Percentiles rank a stretch among this genome's conserved stretches.
These are phyloP conservation scores for Phytophthora multivora DNA, from an alignment of 352 stramenopile genomes.

Conservation along the genomic window DNA sequence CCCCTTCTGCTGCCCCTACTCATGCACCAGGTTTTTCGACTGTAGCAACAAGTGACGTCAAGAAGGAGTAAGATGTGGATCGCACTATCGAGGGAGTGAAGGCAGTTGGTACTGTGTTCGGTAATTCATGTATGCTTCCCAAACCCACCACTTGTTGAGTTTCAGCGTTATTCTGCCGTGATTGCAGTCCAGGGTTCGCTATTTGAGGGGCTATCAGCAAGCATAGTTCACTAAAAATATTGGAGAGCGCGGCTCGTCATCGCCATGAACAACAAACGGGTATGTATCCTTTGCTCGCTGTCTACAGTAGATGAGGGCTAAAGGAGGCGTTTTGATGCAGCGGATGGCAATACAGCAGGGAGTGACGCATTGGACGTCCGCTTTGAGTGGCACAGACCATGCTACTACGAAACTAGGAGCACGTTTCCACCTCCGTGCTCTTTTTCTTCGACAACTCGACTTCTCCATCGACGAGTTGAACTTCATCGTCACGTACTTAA, in stretches of 20 bases:
- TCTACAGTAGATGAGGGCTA: neutral
- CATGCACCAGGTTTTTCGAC: slow-evolving; percentile 4
- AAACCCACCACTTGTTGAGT: slow-evolving; percentile 3
- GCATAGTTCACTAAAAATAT: no score
- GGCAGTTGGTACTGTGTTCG: slow-evolving; percentile 29
- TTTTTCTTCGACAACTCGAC: slow-evolving; percentile 46
- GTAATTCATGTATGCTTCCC: slow-evolving; percentile 39
- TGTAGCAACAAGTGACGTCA: slow-evolving; percentile 19
- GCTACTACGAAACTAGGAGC: slow-evolving; percentile 49
- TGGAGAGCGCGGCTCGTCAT: no score
- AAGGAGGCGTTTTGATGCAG: slow-evolving; percentile 7
- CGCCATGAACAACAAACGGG: slow-evolving; percentile 32
- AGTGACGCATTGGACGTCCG: slow-evolving; percentile 32
- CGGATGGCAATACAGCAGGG: slow-evolving; percentile 32
- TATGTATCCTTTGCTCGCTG: slow-evolving; percentile 3
- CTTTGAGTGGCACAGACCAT: slow-evolving; percentile 26
- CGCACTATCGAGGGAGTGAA: slow-evolving; percentile 20
- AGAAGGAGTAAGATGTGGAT: slow-evolving; percentile 24
- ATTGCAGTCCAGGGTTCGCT: neutral
- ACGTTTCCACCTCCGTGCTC: slow-evolving; percentile 46
- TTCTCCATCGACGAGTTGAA: slow-evolving; percentile 49
- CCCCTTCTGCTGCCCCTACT: slow-evolving; percentile 1
- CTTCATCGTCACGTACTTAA: slow-evolving; percentile 52
- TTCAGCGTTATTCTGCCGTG: neutral
- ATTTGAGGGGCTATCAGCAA: neutral